Percentiles rank a stretch among this genome's conserved stretches.
Evolutionary conservation across 2,329 filamentous ascomycete genomes (phyloP).

Genomic region (Diaporthe citrichinensis): DNA sequence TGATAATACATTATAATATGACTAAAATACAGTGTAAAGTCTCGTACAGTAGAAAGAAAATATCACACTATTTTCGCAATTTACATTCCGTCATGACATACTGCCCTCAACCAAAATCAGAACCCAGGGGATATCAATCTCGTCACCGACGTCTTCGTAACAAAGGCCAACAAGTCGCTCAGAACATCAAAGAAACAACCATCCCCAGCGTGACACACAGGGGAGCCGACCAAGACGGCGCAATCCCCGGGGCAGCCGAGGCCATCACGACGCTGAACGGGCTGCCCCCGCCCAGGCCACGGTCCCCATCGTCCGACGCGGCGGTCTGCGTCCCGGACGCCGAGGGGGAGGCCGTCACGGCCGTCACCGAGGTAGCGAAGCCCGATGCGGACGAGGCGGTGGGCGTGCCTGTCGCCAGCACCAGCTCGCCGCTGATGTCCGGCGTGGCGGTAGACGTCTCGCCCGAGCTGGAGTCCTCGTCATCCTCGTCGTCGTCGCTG

Average conservation of each 20-base stretch:
- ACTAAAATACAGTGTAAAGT: slow-evolving; percentile 2
- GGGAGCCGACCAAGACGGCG: not conserved
- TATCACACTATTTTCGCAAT: not conserved
- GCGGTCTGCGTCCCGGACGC: not conserved
- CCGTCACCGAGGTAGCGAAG: slow-evolving; percentile 33
- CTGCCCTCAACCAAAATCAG: not conserved
- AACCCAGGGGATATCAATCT: slow-evolving; percentile 12
- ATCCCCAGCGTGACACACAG: not conserved
- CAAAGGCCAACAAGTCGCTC: not conserved
- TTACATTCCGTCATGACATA: slow-evolving; percentile 5
- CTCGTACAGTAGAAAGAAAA: slow-evolving; percentile 7
- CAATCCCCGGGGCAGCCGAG: not conserved
- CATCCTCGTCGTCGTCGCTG: not conserved
- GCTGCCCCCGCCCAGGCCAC: slow-evolving; percentile 34
- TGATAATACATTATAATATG: slow-evolving; percentile 15
- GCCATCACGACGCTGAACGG: slow-evolving; percentile 30
- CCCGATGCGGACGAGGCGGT: not conserved
- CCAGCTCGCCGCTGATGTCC: slow-evolving; percentile 30
- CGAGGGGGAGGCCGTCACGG: not conserved
- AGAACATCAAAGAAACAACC: slow-evolving; percentile 6
- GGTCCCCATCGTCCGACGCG: not conserved
- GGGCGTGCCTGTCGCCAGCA: slow-evolving; percentile 34
- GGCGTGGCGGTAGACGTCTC: not conserved
- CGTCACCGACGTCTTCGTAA: not conserved
- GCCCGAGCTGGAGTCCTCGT: not conserved